Conservation (phyloP, 2,329 filamentous ascomycete genomes). For the Paracorniculantispora psalliotae region DNA sequence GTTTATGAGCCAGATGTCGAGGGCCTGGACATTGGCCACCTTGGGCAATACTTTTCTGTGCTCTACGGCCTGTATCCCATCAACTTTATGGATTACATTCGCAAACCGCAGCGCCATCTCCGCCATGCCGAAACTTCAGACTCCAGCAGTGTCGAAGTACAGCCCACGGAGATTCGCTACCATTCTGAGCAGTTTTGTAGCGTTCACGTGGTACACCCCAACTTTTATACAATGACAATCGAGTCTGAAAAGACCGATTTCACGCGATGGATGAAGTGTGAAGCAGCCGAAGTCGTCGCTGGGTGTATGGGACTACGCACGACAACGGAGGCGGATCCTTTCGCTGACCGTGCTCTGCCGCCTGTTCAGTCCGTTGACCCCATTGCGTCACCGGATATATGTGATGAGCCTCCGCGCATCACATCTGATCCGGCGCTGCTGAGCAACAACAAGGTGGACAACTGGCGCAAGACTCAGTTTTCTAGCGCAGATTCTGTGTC, state of each 20-base stretch:
- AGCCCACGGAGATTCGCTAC: slow-evolving; percentile 70
- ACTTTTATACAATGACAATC: slow-evolving; percentile 74
- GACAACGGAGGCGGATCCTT: slow-evolving; percentile 23
- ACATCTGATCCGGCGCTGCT: slow-evolving; percentile 36
- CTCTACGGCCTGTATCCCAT: slow-evolving; percentile 79
- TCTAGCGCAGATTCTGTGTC: slow-evolving; percentile 41
- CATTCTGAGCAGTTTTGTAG: slow-evolving; percentile 70
- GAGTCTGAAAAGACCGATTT: slow-evolving; percentile 75
- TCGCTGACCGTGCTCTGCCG: slow-evolving; percentile 21
- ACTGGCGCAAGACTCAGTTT: slow-evolving; percentile 51
- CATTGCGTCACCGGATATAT: slow-evolving; percentile 19
- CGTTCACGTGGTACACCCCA: slow-evolving; percentile 73
- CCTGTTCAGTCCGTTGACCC: slow-evolving; percentile 18
- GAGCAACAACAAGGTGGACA: slow-evolving; percentile 34
- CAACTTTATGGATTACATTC: slow-evolving; percentile 81
- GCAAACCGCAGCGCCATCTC: slow-evolving; percentile 74
- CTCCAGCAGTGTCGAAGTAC: slow-evolving; percentile 70
- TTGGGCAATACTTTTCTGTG: slow-evolving; percentile 73
- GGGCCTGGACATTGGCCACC: slow-evolving; percentile 58
- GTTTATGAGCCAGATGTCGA: slow-evolving; percentile 58
- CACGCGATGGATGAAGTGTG: slow-evolving; percentile 73
- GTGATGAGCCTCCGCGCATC: slow-evolving; percentile 23
- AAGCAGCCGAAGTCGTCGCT: slow-evolving; percentile 73
- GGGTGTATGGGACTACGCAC: slow-evolving; percentile 69
- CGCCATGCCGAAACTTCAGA: slow-evolving; percentile 66